Percentiles rank a stretch among this genome's conserved stretches.
Evolutionary conservation across 257 asterid genomes (phyloP).

Genomic region (Nemophila menziesii): DNA sequence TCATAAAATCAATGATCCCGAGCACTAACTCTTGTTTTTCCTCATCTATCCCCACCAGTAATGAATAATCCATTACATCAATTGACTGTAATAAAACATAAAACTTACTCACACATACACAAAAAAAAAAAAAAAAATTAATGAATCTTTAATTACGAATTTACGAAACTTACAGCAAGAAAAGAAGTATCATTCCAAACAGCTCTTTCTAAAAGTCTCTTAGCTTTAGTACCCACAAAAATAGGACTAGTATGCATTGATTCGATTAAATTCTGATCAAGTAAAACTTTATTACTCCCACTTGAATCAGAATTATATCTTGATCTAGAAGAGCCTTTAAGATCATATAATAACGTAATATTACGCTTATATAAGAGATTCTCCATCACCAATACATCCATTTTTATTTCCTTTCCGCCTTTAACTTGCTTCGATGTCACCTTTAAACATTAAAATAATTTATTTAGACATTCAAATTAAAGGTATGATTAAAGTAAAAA

Average conservation of each 20-base stretch:
- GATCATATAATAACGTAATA: conserved; percentile 60
- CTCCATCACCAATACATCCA: conserved; percentile 88
- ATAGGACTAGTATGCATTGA: conserved; percentile 84
- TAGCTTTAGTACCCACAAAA: conserved; percentile 69
- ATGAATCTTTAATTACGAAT: too few relatives aligned
- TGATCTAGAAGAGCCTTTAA: conserved; percentile 74
- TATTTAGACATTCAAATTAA: neutral
- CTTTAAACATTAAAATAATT: conserved; percentile 16
- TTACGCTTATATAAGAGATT: conserved; percentile 63
- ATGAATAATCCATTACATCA: conserved; percentile 80
- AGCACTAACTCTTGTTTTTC: conserved; percentile 61
- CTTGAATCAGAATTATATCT: conserved; percentile 72
- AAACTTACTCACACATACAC: too few relatives aligned
- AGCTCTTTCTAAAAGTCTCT: conserved; percentile 63
- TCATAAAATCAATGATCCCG: conserved; percentile 76
- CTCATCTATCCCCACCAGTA: conserved; percentile 69
- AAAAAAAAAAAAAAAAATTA: conserved; percentile 2
- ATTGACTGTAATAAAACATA: conserved; percentile 52
- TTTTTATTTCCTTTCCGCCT: conserved; percentile 63
- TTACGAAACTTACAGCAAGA: conserved; percentile 60
- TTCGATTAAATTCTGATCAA: conserved; percentile 69
- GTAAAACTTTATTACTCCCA: conserved; percentile 75
- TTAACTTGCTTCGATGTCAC: conserved; percentile 52
- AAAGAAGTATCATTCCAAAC: conserved; percentile 81
- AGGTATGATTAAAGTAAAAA: neutral